Conservation (phyloP, 2,329 filamentous ascomycete species). For the Penicillium nordicum region DNA sequence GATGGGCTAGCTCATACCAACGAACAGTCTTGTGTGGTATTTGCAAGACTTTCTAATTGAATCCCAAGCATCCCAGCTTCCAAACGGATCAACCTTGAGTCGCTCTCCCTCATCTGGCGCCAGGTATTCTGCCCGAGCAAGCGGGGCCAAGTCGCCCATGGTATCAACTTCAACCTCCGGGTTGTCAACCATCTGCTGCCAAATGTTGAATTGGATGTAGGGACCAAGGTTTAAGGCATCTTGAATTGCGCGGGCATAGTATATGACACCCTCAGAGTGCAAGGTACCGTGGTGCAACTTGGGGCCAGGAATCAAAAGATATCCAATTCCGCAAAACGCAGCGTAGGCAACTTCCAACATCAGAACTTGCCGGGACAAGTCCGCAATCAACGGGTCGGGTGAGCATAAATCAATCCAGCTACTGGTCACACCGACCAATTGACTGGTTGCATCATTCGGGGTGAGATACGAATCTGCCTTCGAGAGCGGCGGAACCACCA, state of each 20-base stretch:
- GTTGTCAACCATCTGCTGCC: constrained; percentile 79
- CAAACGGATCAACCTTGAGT: constrained; percentile 65
- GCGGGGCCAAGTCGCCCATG: constrained; percentile 44
- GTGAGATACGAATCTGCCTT: constrained; percentile 61
- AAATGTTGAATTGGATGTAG: constrained; percentile 75
- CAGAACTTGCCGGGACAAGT: constrained; percentile 83
- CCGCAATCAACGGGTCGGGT: constrained; percentile 74
- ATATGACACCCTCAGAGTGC: constrained; percentile 53
- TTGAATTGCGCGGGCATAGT: constrained; percentile 79
- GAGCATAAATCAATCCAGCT: constrained; percentile 91
- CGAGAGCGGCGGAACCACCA: constrained; percentile 42
- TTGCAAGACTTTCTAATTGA: constrained; percentile 78
- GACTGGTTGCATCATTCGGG: constrained; percentile 75
- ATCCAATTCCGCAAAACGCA: constrained; percentile 86
- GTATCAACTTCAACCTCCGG: constrained; percentile 52
- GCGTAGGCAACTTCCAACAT: constrained; percentile 92
- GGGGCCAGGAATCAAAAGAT: constrained; percentile 78
- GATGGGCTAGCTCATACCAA: constrained; percentile 62
- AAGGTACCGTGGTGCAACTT: constrained; percentile 57
- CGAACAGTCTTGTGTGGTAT: constrained; percentile 74
- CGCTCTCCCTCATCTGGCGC: constrained; percentile 30
- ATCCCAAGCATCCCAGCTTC: constrained; percentile 93
- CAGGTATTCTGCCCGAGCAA: constrained; percentile 43
- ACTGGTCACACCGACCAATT: constrained; percentile 75
- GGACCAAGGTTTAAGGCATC: constrained; percentile 72